These are phyloP conservation scores for Melanogaster broomeanus DNA, from an alignment of 768 basidiomycete species.

Conservation along the genomic window DNA sequence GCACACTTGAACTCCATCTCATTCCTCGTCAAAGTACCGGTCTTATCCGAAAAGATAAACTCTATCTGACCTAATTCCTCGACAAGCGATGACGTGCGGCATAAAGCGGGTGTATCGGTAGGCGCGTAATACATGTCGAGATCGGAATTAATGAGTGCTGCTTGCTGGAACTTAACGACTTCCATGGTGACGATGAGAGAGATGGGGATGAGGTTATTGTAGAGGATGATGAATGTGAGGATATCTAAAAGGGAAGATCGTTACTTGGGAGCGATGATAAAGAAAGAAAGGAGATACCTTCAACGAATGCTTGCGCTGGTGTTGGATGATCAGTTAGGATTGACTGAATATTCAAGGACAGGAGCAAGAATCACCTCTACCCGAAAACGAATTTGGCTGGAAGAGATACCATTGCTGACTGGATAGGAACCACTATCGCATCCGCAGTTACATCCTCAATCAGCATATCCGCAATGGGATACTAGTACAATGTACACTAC, in stretches of 20 bases:
- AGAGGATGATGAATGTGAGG: conserved; percentile 96
- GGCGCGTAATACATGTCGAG: conserved; percentile 97
- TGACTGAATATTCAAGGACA: background rate
- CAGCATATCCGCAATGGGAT: background rate
- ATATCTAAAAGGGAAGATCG: conserved; percentile 61
- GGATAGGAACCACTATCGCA: conserved; percentile 78
- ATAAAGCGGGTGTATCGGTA: conserved; percentile 95
- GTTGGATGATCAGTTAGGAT: background rate
- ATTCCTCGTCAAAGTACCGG: conserved; percentile 93
- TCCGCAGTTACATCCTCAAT: background rate
- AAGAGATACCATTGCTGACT: conserved; percentile 89
- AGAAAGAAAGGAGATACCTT: conserved; percentile 51
- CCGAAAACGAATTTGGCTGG: conserved; percentile 57
- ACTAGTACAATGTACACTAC: conserved; percentile 20
- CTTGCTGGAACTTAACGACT: conserved; percentile 98
- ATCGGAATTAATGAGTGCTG: conserved; percentile 95
- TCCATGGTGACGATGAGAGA: conserved; percentile 99
- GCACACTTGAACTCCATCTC: conserved; percentile 98
- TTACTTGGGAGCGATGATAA: background rate
- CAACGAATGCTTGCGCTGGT: conserved; percentile 75
- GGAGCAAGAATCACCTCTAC: conserved; percentile 52
- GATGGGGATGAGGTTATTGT: conserved; percentile 99
- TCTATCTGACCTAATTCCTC: conserved; percentile 99
- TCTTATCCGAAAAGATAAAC: conserved; percentile 95
- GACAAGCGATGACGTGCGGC: conserved; percentile 96